phyloP scores from a whole-genome alignment of 2,329 filamentous ascomycete species.

The Neurospora crassa region DNA sequence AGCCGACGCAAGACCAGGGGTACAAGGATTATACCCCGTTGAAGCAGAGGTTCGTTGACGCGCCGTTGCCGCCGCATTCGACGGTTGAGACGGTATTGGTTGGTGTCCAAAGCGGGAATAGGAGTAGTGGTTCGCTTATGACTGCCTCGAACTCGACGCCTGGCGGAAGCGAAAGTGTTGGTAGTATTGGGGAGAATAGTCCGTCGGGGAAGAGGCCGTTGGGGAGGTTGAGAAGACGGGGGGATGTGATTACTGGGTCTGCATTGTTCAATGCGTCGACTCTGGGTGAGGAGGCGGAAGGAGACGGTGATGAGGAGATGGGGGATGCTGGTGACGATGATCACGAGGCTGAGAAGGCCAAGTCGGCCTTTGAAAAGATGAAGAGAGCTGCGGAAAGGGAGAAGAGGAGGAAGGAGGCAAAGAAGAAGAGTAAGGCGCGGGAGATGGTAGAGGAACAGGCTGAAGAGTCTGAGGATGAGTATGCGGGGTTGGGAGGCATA shows the following conservation, averaged over 20 bases:
- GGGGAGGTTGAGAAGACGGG: slow-evolving; percentile 38
- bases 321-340: slow-evolving; percentile 6
- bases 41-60: slow-evolving; percentile 53
- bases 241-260: slow-evolving; percentile 10
- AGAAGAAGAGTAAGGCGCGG: slow-evolving; percentile 78
- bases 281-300: slow-evolving; percentile 35
- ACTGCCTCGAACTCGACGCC: background rate
- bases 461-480: slow-evolving; percentile 96
- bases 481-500: slow-evolving; percentile 81
- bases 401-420: slow-evolving; percentile 47
- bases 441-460: slow-evolving; percentile 88
- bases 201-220: slow-evolving; percentile 34
- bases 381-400: slow-evolving; percentile 50
- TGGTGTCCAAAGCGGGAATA: background rate
- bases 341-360: slow-evolving; percentile 20
- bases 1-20: slow-evolving; percentile 73
- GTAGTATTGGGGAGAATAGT: background rate
- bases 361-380: slow-evolving; percentile 59
- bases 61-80: slow-evolving; percentile 41
- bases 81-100: slow-evolving; percentile 63
- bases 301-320: slow-evolving; percentile 16
- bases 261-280: slow-evolving; percentile 30
- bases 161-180: background rate
- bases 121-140: background rate
- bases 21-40: slow-evolving; percentile 66